Percentiles rank a stretch among this genome's conserved stretches.
These are phyloP conservation scores for Candida sanyiensis DNA, from an alignment of 805 yeast species.

Conservation along the genomic window DNA sequence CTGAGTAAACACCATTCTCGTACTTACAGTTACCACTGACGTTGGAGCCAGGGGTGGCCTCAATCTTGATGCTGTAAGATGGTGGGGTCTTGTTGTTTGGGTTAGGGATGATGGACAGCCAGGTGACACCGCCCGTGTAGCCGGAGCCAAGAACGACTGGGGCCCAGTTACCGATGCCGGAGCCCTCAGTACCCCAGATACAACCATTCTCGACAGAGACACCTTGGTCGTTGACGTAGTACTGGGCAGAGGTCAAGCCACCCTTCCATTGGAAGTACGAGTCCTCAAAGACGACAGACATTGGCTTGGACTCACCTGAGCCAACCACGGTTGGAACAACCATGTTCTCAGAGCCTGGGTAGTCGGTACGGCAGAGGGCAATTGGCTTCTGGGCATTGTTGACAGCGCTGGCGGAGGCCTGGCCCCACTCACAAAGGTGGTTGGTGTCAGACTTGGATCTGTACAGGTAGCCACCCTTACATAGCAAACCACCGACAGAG, in stretches of 20 bases:
- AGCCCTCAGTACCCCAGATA: slow-evolving; percentile 79
- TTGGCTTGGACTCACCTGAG: slow-evolving; percentile 58
- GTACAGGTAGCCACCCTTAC: slow-evolving; percentile 81
- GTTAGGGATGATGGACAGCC: slow-evolving; percentile 89
- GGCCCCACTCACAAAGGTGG: slow-evolving; percentile 87
- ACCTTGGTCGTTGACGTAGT: slow-evolving; percentile 97
- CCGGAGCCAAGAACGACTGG: slow-evolving; percentile 96
- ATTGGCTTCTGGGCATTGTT: slow-evolving; percentile 59
- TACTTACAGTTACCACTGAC: slow-evolving; percentile 74
- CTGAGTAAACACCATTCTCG: slow-evolving; percentile 69
- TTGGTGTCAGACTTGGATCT: slow-evolving; percentile 63
- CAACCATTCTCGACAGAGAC: slow-evolving; percentile 87
- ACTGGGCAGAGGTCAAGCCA: slow-evolving; percentile 83
- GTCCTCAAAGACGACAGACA: slow-evolving; percentile 76
- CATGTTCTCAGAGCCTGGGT: slow-evolving; percentile 99
- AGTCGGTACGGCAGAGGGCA: slow-evolving; percentile 96
- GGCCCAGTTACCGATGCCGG: slow-evolving; percentile 96
- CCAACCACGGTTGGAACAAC: slow-evolving; percentile 81
- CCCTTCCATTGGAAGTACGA: slow-evolving; percentile 81
- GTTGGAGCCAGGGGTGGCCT: slow-evolving; percentile 54
- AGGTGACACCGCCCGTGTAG: slow-evolving; percentile 55
- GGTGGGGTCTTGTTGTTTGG: slow-evolving; percentile 75
- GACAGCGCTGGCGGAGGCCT: slow-evolving; percentile 59
- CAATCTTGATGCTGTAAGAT: slow-evolving; percentile 75
- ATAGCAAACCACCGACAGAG: slow-evolving; percentile 87